Base-by-base conservation (phyloP, 169 alveolate genomes). In the Cryptosporidium sp. region DNA sequence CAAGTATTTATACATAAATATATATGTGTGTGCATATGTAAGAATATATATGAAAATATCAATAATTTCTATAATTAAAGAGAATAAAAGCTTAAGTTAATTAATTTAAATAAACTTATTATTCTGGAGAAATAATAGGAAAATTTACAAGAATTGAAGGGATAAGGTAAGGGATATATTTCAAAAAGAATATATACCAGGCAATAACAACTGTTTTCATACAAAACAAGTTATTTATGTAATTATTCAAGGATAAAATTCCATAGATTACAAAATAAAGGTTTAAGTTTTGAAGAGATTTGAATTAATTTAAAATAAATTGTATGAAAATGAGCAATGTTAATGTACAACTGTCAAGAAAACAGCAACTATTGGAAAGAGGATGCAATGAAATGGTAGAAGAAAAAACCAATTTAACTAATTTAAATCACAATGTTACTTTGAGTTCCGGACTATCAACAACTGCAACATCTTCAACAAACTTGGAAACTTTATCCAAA, bases 381-480 rank as follows among this genome's bases (percentile, higher is more conserved):
- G 65, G 65, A 23, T 80, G 75, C 68, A 80, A 26, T 37, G 89
- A 65, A 37, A 80, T 80, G 33, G 39, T 62, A 21, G 89, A 67
- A 21, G 75, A 65, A 29, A 80, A 80, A 41, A 80, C 48, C 9
- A 67, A 43, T 45, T 35, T 65, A 18, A 65, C 71, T 18, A 65
- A 65, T 65, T 48, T 80, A 41, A 73, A 58, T 73, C 86, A 73
- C 35, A 73, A 73, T 59, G 51, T 73, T 16, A 73, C 86, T 33
- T 55, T 73, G 51, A 73, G 86, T 16, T 80, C 89, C 8, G 89
- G 89, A 3, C 12, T 80, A 45, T 80, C 89, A 16, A 80, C 89
- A 62, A 80, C 89, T 8, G 86, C 86, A 58, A 62, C 89, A 31
- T 80, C 89, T 43, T 80, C 89, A 16, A 62, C 89, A 45, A 65